These are phyloP conservation scores for Hemileia vastatrix DNA, from an alignment of 1,284 basidiomycete genomes.

Conservation along the genomic window DNA sequence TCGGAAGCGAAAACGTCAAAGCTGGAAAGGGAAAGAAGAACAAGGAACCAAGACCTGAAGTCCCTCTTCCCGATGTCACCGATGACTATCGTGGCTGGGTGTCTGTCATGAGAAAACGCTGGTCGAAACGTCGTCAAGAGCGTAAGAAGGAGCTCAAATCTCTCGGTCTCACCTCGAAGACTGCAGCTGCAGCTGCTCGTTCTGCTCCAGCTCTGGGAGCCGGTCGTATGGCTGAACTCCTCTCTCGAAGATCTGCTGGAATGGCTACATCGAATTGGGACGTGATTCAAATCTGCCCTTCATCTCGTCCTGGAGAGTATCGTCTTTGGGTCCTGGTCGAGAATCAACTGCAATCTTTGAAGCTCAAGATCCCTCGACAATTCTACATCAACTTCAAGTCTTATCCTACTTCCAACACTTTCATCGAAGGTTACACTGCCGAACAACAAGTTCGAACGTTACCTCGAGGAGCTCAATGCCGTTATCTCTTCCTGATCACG, in stretches of 20 bases:
- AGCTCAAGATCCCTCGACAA: slow-evolving; percentile 38
- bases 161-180: neutral
- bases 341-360: slow-evolving; percentile 36
- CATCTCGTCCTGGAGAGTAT: slow-evolving; percentile 37
- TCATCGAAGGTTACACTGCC: slow-evolving; percentile 29
- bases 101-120: slow-evolving; percentile 36
- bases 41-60: slow-evolving; percentile 8
- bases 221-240: slow-evolving; percentile 32
- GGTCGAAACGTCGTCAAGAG: slow-evolving; percentile 31
- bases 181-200: too few relatives aligned
- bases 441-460: slow-evolving; percentile 36
- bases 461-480: slow-evolving; percentile 34
- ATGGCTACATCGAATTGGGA: slow-evolving; percentile 42
- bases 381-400: slow-evolving; percentile 42
- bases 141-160: too few relatives aligned
- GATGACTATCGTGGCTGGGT: slow-evolving; percentile 40
- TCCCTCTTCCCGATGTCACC: slow-evolving; percentile 32
- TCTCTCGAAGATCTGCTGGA: slow-evolving; percentile 31
- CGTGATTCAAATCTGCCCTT: slow-evolving; percentile 36
- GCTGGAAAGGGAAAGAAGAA: neutral
- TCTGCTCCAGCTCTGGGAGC: slow-evolving; percentile 1
- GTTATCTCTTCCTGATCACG: slow-evolving; percentile 39
- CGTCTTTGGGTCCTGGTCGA: slow-evolving; percentile 41
- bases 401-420: slow-evolving; percentile 27
- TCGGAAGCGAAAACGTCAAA: neutral